Evolutionary conservation across 352 stramenopile species (phyloP).

Genomic region (Phytophthora pistaciae): DNA sequence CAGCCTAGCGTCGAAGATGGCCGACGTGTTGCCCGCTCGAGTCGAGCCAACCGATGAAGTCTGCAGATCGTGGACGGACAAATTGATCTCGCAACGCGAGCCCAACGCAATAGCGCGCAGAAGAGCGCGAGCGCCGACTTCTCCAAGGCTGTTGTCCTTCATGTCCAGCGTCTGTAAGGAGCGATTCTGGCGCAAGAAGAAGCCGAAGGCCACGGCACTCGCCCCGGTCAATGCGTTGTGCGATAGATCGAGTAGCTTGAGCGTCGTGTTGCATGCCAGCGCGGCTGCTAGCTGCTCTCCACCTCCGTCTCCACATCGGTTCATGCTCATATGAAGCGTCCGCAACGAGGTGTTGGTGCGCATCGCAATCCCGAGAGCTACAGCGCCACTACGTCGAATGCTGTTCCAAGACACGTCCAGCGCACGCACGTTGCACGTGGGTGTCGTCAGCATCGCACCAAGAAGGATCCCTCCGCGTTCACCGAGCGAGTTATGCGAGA

Average conservation of each 20-base stretch:
- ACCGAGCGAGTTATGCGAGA: constrained; percentile 77
- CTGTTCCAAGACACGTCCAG: constrained; percentile 81
- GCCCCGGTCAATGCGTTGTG: constrained; percentile 66
- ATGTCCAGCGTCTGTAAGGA: constrained; percentile 53
- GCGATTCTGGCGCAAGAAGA: constrained; percentile 58
- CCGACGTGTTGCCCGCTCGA: constrained; percentile 6
- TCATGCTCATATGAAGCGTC: constrained; percentile 72
- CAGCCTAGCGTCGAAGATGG: constrained; percentile 66
- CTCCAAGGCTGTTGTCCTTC: constrained; percentile 67
- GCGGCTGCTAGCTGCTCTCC: constrained; percentile 66
- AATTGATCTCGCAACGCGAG: constrained; percentile 60
- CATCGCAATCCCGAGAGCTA: constrained; percentile 64
- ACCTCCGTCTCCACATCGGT: constrained; percentile 70
- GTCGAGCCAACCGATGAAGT: constrained; percentile 32
- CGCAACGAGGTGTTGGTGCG: constrained; percentile 56
- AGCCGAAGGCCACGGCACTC: constrained; percentile 67
- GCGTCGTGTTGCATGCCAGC: constrained; percentile 54
- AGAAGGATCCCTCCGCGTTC: constrained; percentile 57
- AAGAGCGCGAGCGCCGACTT: constrained; percentile 63
- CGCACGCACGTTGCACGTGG: constrained; percentile 53
- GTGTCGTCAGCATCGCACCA: constrained; percentile 68
- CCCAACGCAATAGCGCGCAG: constrained; percentile 57
- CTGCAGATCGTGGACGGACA: constrained; percentile 65
- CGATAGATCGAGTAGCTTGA: constrained; percentile 62
- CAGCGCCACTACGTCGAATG: constrained; percentile 61